These are phyloP conservation scores for Verticillium klebahnii DNA, from an alignment of 2,329 filamentous ascomycete genomes.

Conservation along the genomic window DNA sequence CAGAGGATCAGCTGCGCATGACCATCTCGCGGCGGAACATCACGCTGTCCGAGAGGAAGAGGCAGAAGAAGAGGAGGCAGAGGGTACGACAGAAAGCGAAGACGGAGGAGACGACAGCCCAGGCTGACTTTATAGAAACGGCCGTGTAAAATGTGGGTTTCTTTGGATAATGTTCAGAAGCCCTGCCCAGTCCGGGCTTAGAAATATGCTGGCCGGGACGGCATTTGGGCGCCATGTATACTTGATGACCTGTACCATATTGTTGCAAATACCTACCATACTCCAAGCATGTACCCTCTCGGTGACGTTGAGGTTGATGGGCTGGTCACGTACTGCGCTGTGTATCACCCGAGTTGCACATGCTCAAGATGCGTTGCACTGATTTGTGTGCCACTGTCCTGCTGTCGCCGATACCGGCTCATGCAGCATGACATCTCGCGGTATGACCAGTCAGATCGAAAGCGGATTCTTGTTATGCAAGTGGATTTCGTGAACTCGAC, in stretches of 20 bases:
- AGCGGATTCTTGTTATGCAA: not conserved
- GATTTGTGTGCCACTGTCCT: too few relatives aligned
- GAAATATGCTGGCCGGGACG: not conserved
- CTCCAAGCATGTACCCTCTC: not conserved
- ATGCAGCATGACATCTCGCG: not conserved
- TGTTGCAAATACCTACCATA: not conserved
- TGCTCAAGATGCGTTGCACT: too few relatives aligned
- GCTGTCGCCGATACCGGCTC: too few relatives aligned
- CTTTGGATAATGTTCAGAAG: not conserved
- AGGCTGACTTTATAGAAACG: not conserved
- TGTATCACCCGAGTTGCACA: too few relatives aligned
- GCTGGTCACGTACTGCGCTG: too few relatives aligned
- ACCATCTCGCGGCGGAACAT: not conserved
- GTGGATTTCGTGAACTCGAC: not conserved
- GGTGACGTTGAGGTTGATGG: too few relatives aligned
- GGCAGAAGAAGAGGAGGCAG: not conserved
- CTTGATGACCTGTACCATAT: not conserved
- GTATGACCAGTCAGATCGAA: not conserved
- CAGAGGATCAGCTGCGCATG: not conserved
- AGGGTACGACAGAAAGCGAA: not conserved
- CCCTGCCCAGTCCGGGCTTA: too few relatives aligned
- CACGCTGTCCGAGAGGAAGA: not conserved
- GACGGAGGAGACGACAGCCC: not conserved
- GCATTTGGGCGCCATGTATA: not conserved
- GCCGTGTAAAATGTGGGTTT: not conserved